Conservation (phyloP, 2,329 filamentous ascomycete genomes). For the Aspergillus niger region DNA sequence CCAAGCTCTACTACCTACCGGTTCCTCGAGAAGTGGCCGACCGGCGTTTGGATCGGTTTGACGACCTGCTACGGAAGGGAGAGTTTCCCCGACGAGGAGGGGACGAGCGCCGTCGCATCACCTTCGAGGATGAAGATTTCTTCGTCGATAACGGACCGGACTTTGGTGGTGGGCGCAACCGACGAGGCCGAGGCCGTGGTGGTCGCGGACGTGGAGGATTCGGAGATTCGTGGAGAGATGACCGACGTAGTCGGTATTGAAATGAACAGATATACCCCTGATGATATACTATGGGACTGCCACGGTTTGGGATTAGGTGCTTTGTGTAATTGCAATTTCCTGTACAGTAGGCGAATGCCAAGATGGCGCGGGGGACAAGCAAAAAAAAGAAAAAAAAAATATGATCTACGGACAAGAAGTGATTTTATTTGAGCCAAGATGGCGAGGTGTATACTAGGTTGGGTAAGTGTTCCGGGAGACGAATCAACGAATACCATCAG, state of each 20-base stretch:
- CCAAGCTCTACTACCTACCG: conserved; percentile 66
- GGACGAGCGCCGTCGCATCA: conserved; percentile 68
- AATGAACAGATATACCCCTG: background rate
- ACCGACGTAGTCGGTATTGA: conserved; percentile 16
- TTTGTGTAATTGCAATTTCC: background rate
- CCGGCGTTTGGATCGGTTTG: conserved; percentile 64
- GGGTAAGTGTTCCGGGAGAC: background rate
- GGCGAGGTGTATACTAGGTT: background rate
- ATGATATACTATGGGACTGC: background rate
- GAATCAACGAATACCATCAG: background rate
- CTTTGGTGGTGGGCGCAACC: conserved; percentile 21
- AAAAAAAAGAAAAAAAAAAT: background rate
- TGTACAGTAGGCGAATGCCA: conserved; percentile 1
- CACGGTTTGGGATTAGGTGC: background rate
- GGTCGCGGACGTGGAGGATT: conserved; percentile 31
- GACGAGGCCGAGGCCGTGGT: conserved; percentile 40
- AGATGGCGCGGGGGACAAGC: background rate
- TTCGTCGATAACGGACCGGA: conserved; percentile 75
- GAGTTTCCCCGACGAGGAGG: conserved; percentile 40
- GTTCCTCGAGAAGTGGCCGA: conserved; percentile 66
- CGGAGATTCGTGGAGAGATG: conserved; percentile 25
- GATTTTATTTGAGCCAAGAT: background rate
- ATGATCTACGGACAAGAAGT: background rate
- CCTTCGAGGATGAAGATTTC: conserved; percentile 66
- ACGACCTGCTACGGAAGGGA: conserved; percentile 45